Base-by-base conservation (phyloP, 129 eudicot species). In the Erigeron canadensis region DNA sequence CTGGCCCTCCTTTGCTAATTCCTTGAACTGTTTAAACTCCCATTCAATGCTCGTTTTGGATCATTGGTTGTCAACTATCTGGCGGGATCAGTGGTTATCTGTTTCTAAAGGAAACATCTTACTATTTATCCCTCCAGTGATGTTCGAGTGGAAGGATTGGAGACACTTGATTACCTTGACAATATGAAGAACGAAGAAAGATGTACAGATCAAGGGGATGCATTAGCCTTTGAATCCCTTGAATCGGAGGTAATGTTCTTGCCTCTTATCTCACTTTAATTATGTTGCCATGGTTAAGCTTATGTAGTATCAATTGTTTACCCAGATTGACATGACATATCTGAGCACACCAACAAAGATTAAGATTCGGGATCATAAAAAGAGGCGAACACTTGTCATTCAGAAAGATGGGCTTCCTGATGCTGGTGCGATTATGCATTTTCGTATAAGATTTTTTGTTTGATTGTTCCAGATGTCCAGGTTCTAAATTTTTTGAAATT, bases 91-190 rank as follows among this genome's bases (percentile, higher is more conserved):
- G 18, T 56, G 62, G 10, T 56, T 9, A 18, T 17, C 23, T 8
- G 15, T 56, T 62, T 62, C 19, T 62, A 38, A 39, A 37, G 22
- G 40, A 38, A 8, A 28, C 65, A 38, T 18, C n/a, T 17, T 48
- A n/a, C 43, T 21, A 71, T 28, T 18, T 57, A 18, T 41, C 16
- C 42, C 37, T 77, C 51, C 91, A 92, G 96, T 83, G 94, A 91
- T 79, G 86, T 91, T 13, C 86, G 90, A 42, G 96, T 92, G 10
- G 94, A 86, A 80, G 98, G 96, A 81, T 65, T 92, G 77, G 91
- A 85, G 77, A 86, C 91, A 10, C 80, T 86, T 71, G 88, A 92
- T 87, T 92, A 84, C 75, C 89, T 92, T 61, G 98, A 88, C 83
- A 91, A 88, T 71, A 55, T 82, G 86, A 83, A 84, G 79, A 77